Evolutionary conservation across 331 rosid species (phyloP).

Genomic region (Malus hybrid): DNA sequence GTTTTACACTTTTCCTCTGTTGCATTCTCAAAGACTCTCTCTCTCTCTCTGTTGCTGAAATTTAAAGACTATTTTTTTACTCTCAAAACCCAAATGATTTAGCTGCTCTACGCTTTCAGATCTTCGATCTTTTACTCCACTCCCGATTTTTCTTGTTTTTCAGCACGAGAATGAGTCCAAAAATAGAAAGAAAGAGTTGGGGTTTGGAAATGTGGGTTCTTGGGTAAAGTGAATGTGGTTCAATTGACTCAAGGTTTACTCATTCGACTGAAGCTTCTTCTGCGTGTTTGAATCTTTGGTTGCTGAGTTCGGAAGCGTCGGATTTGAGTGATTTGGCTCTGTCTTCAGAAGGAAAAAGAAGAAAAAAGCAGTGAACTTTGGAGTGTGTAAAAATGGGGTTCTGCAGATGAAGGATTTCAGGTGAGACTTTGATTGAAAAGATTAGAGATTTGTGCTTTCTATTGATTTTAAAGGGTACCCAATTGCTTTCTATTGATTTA

Average conservation of each 20-base stretch:
- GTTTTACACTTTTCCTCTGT: background rate
- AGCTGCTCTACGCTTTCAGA: background rate
- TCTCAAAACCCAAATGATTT: background rate
- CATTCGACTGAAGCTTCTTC: constrained; percentile 7
- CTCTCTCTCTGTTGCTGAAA: background rate
- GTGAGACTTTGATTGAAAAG: constrained; percentile 29
- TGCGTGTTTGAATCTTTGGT: constrained; percentile 4
- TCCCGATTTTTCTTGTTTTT: background rate
- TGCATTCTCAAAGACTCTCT: background rate
- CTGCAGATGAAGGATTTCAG: constrained; percentile 21
- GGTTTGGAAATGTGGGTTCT: constrained; percentile 12
- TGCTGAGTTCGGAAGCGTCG: constrained; percentile 11
- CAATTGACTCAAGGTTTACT: constrained; percentile 12
- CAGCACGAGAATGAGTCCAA: background rate
- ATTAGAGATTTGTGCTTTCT: background rate
- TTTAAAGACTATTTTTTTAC: background rate
- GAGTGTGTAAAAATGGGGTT: constrained; percentile 21
- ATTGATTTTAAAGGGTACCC: background rate
- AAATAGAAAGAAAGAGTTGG: background rate
- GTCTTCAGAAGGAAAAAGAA: constrained; percentile 7
- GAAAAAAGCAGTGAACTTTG: constrained; percentile 12
- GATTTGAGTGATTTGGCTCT: constrained; percentile 5
- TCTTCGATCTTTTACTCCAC: background rate
- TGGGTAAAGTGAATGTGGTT: background rate
- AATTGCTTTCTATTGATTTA: background rate